Evolutionary conservation across 768 basidiomycete species (phyloP), one percentile per base, ranked within the genome.

Genomic region (Atractiella rhizophila): DNA sequence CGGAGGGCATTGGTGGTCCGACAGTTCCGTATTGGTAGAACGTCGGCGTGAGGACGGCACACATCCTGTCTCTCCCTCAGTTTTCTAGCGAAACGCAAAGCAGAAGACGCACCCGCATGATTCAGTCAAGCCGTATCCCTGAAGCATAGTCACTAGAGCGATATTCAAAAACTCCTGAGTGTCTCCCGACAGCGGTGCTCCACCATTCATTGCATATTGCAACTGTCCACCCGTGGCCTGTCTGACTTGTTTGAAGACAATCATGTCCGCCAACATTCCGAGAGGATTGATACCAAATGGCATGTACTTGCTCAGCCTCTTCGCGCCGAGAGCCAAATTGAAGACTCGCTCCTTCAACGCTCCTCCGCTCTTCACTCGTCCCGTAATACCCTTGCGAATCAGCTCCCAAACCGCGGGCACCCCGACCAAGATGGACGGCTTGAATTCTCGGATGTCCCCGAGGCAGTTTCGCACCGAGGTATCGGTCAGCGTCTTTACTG

Each of bases 101-200:
- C 39, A 11, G 21, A n/a, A 15, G n/a, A 41, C 48, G 25, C 43
- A 42, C 45, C 56, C 80, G 53, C 77, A 74, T 1, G 80, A 74
- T 56, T 96, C 88, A n/a, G 88, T 98, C 71, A 96, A 74, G 26
- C 88, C 86, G 54, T 86, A 88, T 20, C 86, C 88, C 63, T 88
- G 83, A 15, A 96, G 60, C 46, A 88, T 62, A 20, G 68, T 74
- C 13, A 83, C 79, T 19, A 98, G 62, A 5, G 81, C 74, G 18
- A 71, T 63, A 28, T 64, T 67, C 57, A 98, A 60, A 64, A 94
- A 96, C 56, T 85, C 77, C 56, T 96, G 88, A 0, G 88, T 94
- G 52, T 79, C 79, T 32, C 57, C 63, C 42, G 73, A 75, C 50
- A 98, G 62, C 4, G 83, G 73, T 0, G 88, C 83, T 34, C 88